Evolutionary conservation across 1,284 basidiomycete genomes (phyloP), one percentile per base, ranked within the genome.

Genomic region (Cryptococcus depauperatus): DNA sequence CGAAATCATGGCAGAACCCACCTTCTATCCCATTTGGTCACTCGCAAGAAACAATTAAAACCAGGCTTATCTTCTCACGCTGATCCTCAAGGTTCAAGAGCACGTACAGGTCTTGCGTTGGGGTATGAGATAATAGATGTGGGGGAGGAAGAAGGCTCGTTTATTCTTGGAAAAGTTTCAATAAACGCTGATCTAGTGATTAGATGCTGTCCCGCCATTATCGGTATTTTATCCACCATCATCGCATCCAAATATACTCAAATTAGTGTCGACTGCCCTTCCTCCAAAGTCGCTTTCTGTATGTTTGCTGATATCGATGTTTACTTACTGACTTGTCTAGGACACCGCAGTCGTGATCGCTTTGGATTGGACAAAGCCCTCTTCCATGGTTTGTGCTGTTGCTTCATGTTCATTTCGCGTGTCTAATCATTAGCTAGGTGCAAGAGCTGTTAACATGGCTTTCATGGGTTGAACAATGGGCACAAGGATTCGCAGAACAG

Each of bases 301-400:
- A 41, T 45, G 62, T 58, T 26, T 19, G 28, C 16, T 14, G 10
- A 19, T 37, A 21, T 43, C 42, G 22, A 44, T 25, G 10, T 7
- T 10, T 18, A 16, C 38, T 46, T 5, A 75, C 19, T 77, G 47
- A 72, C 77, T 14, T 75, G 80, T 5, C 8, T 76, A 81, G 29
- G 84, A 93, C 59, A 85, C 88, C 0, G 76, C 90, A 11, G 79
- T 91, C 39, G 74, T 96, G 57, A 85, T 97, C 56, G 79, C 84
- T 0, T 75, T 97, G n/a, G 93, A 98, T 68, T 97, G 92, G 93
- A 90, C 89, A 55, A 79, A 80, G 56, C 93, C 93, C 0, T 90
- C 86, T 80, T 79, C 82, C 0, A 96, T 97, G 69, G 66, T 68
- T 16, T 32, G 47, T 45, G 21, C 1, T 16, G 28, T 11, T 11